Evolutionary conservation across 177 flowering plant genomes (phyloP), one percentile per base, ranked within the genome.

Genomic region (Vitis hybrid): DNA sequence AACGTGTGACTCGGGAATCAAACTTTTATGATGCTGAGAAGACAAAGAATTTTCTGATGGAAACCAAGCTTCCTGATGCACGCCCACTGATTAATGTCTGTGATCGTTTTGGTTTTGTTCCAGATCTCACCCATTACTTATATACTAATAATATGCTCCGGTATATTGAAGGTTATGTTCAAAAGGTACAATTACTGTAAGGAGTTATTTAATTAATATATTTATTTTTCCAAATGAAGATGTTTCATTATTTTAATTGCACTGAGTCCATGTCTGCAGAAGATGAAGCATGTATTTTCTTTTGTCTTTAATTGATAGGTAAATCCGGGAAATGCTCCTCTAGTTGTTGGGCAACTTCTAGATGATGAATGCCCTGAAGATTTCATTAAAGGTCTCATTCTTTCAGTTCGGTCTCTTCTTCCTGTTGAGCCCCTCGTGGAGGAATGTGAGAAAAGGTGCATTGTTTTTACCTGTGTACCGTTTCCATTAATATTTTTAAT

Each of bases 351-450:
- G 33, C 99, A 94, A 82, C 86, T 96, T 57, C 81, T 96, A 19
- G 99, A 96, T 88, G 99, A 96, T 83, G 99, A 96, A 69, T 96
- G 99, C 78, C 97, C 98, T 68, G 99, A 96, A 83, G 88, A 96
- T 84, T 90, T 90, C 73, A 90, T 90, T 67, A 90, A 90, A 71
- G 95, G 95, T 31, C 78, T 90, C 28, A 90, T 96, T 77, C 89
- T 96, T 18, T 96, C 99, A 53, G 99, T 96, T 51, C 98, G 99
- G 20, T 85, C 95, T 31, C 82, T 90, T 69, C 92, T 90, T 79
- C 95, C 95, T 4, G 95, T 90, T 66, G 95, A 90, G 75, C 91
- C 92, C 10, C 87, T 90, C 60, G 91, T 87, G 67, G 89, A 82
- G 51, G 86, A 84, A 66, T 86, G 89, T 81, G 99, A 96, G 80